These are phyloP conservation scores for Apophysomyces ossiformis DNA, from an alignment of 371 early-diverging fungal genomes.

Conservation along the genomic window DNA sequence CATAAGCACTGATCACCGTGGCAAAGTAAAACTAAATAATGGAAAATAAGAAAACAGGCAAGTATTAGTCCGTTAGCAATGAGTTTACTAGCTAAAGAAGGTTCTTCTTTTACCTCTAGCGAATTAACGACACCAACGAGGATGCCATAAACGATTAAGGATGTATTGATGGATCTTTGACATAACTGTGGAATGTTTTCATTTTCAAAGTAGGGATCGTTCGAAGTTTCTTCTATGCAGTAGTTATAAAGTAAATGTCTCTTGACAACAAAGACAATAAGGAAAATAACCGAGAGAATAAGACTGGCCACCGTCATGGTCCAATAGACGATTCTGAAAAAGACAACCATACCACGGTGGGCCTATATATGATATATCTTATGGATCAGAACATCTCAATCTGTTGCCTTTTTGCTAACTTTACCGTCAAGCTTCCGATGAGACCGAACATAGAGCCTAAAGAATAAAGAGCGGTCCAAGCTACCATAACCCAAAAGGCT, in stretches of 20 bases:
- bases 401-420: conserved; percentile 23
- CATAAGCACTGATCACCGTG: conserved; percentile 25
- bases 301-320: conserved; percentile 13
- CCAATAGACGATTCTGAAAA: conserved; percentile 23
- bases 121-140: neutral
- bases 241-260: conserved; percentile 15
- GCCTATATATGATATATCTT: conserved; percentile 4
- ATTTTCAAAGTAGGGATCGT: neutral
- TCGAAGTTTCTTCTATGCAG: conserved; percentile 13
- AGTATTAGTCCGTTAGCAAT: neutral
- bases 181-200: neutral
- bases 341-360: neutral
- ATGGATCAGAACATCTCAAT: conserved; percentile 14
- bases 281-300: conserved; percentile 13
- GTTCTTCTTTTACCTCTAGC: neutral
- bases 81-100: no score
- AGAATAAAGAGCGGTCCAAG: conserved; percentile 16
- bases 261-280: conserved; percentile 23
- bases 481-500: neutral
- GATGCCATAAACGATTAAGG: neutral
- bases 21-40: conserved; percentile 22
- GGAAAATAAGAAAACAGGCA: neutral
- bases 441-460: conserved; percentile 25
- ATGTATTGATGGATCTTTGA: neutral
- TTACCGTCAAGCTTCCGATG: conserved; percentile 27